These are phyloP conservation scores for Blumeria graminis DNA, from an alignment of 2,329 filamentous ascomycete genomes.

Conservation along the genomic window DNA sequence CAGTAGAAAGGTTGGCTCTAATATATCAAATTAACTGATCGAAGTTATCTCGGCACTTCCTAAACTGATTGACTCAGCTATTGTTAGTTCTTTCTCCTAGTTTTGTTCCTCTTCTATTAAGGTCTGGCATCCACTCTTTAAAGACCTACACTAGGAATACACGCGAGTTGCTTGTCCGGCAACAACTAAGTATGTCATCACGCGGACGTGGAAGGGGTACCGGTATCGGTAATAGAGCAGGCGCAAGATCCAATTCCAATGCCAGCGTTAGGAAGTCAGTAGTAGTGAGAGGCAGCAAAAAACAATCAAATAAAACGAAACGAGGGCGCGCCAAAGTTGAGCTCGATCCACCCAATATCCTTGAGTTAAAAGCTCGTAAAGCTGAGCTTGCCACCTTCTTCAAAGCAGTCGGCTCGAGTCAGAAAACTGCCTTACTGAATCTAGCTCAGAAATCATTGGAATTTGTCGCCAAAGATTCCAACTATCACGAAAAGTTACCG, in stretches of 20 bases:
- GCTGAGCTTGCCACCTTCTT: conserved; percentile 11
- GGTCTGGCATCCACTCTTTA: no score
- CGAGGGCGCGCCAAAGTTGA: conserved; percentile 4
- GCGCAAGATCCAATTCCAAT: not conserved
- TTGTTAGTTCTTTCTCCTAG: no score
- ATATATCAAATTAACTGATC: no score
- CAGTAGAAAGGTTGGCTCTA: no score
- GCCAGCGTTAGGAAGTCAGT: not conserved
- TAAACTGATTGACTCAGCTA: no score
- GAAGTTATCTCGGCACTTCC: no score
- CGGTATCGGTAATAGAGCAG: not conserved
- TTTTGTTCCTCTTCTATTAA: no score
- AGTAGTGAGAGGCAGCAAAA: not conserved
- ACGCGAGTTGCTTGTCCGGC: no score
- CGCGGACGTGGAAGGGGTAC: conserved; percentile 9
- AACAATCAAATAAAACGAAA: not conserved
- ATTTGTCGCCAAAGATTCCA: conserved; percentile 7
- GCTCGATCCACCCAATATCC: conserved; percentile 9
- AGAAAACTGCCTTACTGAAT: conserved; percentile 9
- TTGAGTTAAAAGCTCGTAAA: conserved; percentile 12
- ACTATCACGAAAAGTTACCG: conserved; percentile 11
- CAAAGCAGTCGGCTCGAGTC: conserved; percentile 9
- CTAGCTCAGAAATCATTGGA: conserved; percentile 12
- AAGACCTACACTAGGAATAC: no score
- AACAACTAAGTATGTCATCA: conserved; percentile 1